Conservation (phyloP, 768 basidiomycete species). For the Agaricus blazei region DNA sequence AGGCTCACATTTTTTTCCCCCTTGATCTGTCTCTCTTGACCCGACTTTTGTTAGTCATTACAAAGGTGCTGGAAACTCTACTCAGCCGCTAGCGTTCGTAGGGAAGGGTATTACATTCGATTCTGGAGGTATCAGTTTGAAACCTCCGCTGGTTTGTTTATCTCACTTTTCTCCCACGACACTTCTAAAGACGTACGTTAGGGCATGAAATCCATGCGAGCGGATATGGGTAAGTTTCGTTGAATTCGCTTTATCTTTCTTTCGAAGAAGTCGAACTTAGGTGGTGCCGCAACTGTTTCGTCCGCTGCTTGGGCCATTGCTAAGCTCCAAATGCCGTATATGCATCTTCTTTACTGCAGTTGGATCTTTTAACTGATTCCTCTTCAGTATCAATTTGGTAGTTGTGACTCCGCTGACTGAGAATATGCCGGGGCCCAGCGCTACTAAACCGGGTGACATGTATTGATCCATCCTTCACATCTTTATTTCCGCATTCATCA, state of each 20-base stretch:
- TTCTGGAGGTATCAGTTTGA: constrained; percentile 83
- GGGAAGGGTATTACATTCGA: constrained; percentile 93
- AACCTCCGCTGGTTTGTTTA: constrained; percentile 56
- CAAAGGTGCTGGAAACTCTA: constrained; percentile 60
- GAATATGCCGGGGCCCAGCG: constrained; percentile 75
- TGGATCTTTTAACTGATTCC: background rate
- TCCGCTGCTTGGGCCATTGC: constrained; percentile 74
- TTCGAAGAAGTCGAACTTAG: constrained; percentile 21
- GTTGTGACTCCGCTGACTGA: constrained; percentile 73
- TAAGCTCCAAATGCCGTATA: constrained; percentile 74
- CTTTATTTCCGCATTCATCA: background rate
- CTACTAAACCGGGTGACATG: constrained; percentile 86
- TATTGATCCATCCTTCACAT: constrained; percentile 25
- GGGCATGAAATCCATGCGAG: constrained; percentile 84
- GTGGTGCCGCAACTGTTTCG: constrained; percentile 77
- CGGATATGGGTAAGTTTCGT: constrained; percentile 64
- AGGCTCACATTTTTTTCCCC: constrained; percentile 11
- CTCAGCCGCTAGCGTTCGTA: constrained; percentile 66
- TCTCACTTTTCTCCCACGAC: background rate
- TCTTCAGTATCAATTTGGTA: constrained; percentile 65
- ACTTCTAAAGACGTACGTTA: constrained; percentile 16
- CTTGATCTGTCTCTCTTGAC: too few relatives aligned
- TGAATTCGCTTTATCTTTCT: background rate
- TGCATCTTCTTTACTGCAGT: constrained; percentile 8
- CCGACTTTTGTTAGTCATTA: constrained; percentile 52